Evolutionary conservation across 108 stramenopile species (phyloP), one percentile per base, ranked within the genome.

Genomic region (Skeletonema costatum): DNA sequence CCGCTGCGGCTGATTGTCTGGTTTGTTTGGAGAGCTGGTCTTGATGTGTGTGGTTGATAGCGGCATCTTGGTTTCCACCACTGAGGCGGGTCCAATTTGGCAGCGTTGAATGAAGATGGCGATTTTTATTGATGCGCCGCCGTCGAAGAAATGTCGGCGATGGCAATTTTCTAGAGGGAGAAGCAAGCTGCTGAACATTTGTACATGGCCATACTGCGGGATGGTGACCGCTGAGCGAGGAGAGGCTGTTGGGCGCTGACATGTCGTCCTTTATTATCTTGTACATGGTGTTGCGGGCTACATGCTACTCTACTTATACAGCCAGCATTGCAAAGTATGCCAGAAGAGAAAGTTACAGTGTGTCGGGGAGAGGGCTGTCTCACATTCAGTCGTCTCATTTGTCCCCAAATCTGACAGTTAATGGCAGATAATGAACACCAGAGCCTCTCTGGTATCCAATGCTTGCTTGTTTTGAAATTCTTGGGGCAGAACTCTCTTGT

Each of bases 381-480:
- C 11, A 1, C 39, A 41, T 41, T 12, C 11, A n/a, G n/a, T 41
- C 39, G 10, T 1, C 11, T 12, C 39, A 12, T 41, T 41, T 39
- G 8, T 39, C 38, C 38, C 38, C 38, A 39, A 39, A 39, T 10
- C 7, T 2, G 11, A 42, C 12, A 82, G 87, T 4, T 70, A 75
- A 4, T 78, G 80, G 60, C 69, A 80, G 36, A 66, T 59, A 21
- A 30, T 82, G 64, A 44, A 12, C 12, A 81, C 65, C 60, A 76
- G 75, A 13, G 48, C 42, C 14, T 39, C 66, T 44, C 13, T 83
- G 17, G 51, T 83, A 10, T 17, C 76, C 32, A 51, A 29, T 0
- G 10, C 1, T 8, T 29, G 58, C 58, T 16, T 32, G 70, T 33
- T 36, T 65, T 51, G 65, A 19, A 39, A 10, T 39, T 39, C 38